Evolutionary conservation across 2,329 filamentous ascomycete genomes (phyloP).

Genomic region (Didymella lethalis): DNA sequence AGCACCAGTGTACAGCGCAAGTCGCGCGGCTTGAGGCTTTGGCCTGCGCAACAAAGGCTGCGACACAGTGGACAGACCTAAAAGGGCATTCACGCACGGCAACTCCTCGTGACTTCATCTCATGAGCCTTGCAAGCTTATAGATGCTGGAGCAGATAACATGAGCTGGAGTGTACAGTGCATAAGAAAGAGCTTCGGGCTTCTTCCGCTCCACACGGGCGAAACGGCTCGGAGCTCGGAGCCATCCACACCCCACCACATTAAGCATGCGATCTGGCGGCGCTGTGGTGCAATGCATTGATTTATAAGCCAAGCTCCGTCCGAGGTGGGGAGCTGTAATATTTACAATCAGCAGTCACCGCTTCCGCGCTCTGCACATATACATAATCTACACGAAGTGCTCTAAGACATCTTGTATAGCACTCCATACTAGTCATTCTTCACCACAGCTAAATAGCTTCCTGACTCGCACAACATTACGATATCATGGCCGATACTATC

Average conservation of each 20-base stretch:
- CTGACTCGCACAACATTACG: slow-evolving; percentile 13
- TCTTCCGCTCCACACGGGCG: slow-evolving; percentile 12
- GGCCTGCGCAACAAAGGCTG: background rate
- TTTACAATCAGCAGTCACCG: slow-evolving; percentile 8
- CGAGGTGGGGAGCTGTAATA: slow-evolving; percentile 4
- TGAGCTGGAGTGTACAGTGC: background rate
- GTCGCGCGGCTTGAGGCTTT: background rate
- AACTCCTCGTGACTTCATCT: background rate
- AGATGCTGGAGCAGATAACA: background rate
- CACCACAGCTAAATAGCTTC: background rate
- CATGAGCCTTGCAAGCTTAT: background rate
- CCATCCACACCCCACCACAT: slow-evolving; percentile 27
- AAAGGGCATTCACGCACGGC: background rate
- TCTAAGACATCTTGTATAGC: background rate
- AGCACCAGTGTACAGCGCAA: background rate
- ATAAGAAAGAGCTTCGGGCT: background rate
- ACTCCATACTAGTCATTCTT: slow-evolving; percentile 13
- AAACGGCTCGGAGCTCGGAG: slow-evolving; percentile 16
- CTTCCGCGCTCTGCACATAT: too few species aligned
- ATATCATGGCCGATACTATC: slow-evolving; percentile 56
- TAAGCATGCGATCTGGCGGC: background rate
- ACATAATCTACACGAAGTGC: too few species aligned
- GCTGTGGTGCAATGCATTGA: slow-evolving; percentile 21
- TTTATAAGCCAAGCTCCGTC: slow-evolving; percentile 34
- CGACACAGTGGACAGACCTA: background rate